phyloP scores from a whole-genome alignment of 345 rosid species.

The Euclidium syriacum region DNA sequence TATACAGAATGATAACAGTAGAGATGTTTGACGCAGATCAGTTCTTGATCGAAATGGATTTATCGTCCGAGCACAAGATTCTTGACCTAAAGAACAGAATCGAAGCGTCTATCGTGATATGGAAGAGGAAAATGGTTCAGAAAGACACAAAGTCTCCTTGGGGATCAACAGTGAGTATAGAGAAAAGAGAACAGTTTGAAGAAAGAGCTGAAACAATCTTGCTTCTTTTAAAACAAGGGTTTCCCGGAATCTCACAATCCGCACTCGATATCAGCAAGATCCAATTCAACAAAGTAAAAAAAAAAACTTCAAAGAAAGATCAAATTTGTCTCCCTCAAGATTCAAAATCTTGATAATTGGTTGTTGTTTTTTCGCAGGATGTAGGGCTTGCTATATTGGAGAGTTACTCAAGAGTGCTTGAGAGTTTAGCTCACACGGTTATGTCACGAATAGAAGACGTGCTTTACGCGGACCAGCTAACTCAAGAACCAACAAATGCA shows the following conservation, averaged over 20 bases:
- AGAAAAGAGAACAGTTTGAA: conserved; percentile 87
- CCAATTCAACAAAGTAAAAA: conserved; percentile 53
- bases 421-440: conserved; percentile 78
- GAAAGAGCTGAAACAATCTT: conserved; percentile 87
- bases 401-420: conserved; percentile 82
- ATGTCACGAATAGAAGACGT: conserved; percentile 81
- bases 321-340: too few species aligned
- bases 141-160: conserved; percentile 79
- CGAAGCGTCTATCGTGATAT: conserved; percentile 84
- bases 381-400: conserved; percentile 81
- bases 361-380: conserved; percentile 40
- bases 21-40: conserved; percentile 80
- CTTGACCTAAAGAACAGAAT: conserved; percentile 81
- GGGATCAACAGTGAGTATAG: conserved; percentile 78
- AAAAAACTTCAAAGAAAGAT: too few species aligned
- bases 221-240: conserved; percentile 65
- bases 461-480: conserved; percentile 48
- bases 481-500: conserved; percentile 50
- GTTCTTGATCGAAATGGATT: conserved; percentile 58
- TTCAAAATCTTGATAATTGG: neutral
- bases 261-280: conserved; percentile 81
- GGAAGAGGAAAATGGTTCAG: conserved; percentile 81
- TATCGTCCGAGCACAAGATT: conserved; percentile 77
- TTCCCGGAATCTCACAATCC: conserved; percentile 79
- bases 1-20: conserved; percentile 63